These are phyloP conservation scores for Mortierella antarctica DNA, from an alignment of 192 early-diverging fungal genomes.

Conservation along the genomic window DNA sequence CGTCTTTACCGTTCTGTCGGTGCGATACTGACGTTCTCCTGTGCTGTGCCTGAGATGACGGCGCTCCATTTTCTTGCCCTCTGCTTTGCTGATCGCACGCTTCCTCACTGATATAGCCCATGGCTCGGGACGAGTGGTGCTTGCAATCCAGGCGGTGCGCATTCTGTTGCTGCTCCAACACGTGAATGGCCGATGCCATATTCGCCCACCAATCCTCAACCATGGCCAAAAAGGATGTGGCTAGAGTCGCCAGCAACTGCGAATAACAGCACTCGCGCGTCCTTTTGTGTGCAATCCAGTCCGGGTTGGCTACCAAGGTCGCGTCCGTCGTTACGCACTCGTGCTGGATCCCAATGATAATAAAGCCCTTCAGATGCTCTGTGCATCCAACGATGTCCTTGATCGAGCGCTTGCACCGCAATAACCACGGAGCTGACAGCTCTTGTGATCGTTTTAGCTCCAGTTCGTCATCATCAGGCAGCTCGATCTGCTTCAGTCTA, in stretches of 20 bases:
- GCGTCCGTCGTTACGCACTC: slow-evolving; percentile 40
- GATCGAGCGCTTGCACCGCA: slow-evolving; percentile 15
- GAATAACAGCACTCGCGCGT: slow-evolving; percentile 45
- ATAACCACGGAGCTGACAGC: not conserved
- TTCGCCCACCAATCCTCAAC: slow-evolving; percentile 49
- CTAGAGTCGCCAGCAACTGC: slow-evolving; percentile 17
- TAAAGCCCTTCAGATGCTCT: slow-evolving; percentile 24
- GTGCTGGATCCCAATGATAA: slow-evolving; percentile 33
- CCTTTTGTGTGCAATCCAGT: slow-evolving; percentile 40
- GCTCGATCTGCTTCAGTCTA: slow-evolving; percentile 16
- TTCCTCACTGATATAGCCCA: slow-evolving; percentile 26
- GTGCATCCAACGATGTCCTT: slow-evolving; percentile 29
- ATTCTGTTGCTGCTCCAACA: not conserved
- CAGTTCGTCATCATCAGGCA: not conserved
- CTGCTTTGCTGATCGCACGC: not conserved
- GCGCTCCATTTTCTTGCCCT: not conserved
- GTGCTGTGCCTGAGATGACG: not conserved
- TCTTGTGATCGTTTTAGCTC: not conserved
- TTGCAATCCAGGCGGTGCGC: slow-evolving; percentile 2
- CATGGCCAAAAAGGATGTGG: slow-evolving; percentile 30
- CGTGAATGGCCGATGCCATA: slow-evolving; percentile 24
- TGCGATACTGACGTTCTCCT: too few species aligned
- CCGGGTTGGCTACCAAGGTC: slow-evolving; percentile 15
- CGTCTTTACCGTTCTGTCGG: not conserved
- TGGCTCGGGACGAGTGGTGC: not conserved